phyloP scores from a whole-genome alignment of 2,329 filamentous ascomycete species.

The Aspergillus sp. region DNA sequence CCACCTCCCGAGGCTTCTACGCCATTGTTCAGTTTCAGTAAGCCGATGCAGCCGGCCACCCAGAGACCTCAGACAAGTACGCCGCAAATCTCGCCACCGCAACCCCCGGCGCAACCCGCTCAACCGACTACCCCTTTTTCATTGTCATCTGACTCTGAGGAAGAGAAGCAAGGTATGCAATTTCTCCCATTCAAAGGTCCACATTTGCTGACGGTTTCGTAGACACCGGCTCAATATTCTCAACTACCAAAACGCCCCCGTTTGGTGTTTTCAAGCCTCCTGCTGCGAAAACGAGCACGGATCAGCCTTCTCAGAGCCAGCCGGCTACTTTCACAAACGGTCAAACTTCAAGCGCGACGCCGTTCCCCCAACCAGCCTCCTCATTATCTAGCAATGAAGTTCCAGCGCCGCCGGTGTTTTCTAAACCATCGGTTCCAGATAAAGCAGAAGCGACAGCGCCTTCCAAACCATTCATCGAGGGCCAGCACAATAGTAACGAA shows the following conservation, averaged over 20 bases:
- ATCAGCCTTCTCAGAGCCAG: not conserved
- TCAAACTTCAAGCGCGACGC: not conserved
- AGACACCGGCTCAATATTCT: slow-evolving; percentile 10
- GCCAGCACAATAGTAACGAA: not conserved
- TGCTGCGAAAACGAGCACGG: not conserved
- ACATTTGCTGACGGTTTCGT: not conserved
- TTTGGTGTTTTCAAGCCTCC: not conserved
- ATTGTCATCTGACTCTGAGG: not conserved
- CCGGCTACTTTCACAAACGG: not conserved
- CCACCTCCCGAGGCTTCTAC: not conserved
- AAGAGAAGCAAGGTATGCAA: slow-evolving; percentile 16
- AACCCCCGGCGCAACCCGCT: not conserved
- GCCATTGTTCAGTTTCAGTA: slow-evolving; percentile 13
- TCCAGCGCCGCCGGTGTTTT: not conserved
- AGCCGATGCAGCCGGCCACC: not conserved
- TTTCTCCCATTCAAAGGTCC: not conserved
- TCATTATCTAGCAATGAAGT: not conserved
- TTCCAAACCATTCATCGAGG: not conserved
- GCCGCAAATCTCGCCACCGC: not conserved
- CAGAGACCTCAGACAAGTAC: not conserved
- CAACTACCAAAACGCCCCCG: not conserved
- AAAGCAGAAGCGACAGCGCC: not conserved
- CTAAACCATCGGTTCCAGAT: not conserved
- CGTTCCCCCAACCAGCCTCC: not conserved
- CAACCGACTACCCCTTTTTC: not conserved